Evolutionary conservation across 1,284 basidiomycete species (phyloP).

Genomic region (Sporisorium sorghi): DNA sequence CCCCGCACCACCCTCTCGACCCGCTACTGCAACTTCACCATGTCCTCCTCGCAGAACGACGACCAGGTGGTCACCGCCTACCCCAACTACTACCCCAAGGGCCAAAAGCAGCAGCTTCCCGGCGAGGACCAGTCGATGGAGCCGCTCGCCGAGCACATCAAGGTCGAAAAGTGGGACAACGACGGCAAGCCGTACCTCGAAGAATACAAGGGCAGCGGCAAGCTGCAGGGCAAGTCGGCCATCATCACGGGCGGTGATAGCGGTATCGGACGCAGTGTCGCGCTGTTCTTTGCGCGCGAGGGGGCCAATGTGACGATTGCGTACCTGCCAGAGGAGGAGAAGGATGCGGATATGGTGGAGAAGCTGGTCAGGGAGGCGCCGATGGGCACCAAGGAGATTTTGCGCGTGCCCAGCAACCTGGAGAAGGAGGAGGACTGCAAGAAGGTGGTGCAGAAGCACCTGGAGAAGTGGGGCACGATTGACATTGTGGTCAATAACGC

Average conservation of each 20-base stretch:
- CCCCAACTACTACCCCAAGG: slow-evolving; percentile 54
- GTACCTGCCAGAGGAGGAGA: slow-evolving; percentile 76
- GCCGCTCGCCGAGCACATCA: slow-evolving; percentile 73
- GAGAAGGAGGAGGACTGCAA: slow-evolving; percentile 68
- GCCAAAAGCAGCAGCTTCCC: slow-evolving; percentile 53
- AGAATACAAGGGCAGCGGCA: slow-evolving; percentile 73
- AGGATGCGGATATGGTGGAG: slow-evolving; percentile 71
- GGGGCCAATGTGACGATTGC: slow-evolving; percentile 77
- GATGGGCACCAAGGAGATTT: slow-evolving; percentile 63
- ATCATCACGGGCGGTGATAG: slow-evolving; percentile 75
- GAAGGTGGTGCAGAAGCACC: slow-evolving; percentile 73
- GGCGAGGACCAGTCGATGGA: slow-evolving; percentile 57
- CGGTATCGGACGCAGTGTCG: slow-evolving; percentile 76
- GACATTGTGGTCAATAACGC: slow-evolving; percentile 75
- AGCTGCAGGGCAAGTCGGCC: slow-evolving; percentile 75
- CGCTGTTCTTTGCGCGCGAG: slow-evolving; percentile 76
- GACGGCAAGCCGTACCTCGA: slow-evolving; percentile 75
- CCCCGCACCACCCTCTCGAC: neutral
- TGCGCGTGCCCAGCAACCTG: slow-evolving; percentile 73
- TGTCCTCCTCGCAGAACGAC: slow-evolving; percentile 38
- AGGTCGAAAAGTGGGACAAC: slow-evolving; percentile 75
- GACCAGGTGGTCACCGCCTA: slow-evolving; percentile 58
- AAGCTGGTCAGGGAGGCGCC: slow-evolving; percentile 46
- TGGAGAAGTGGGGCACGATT: slow-evolving; percentile 69
- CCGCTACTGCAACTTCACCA: slow-evolving; percentile 16